Evolutionary conservation across 176 grass and related monocot genomes (phyloP).

Genomic region (Coix lacrymajobi): DNA sequence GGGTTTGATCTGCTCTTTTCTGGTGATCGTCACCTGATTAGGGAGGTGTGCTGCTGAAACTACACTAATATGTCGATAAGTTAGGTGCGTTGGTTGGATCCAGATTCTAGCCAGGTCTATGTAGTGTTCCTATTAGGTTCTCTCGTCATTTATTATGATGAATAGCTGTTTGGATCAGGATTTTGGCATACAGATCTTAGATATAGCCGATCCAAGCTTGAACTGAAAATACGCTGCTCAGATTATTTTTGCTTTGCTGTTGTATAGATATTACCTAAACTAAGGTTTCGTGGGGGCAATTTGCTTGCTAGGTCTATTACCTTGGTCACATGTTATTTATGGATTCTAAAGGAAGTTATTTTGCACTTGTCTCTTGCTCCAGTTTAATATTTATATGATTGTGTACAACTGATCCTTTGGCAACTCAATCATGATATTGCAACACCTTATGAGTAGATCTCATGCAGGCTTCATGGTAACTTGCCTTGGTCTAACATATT

Average conservation of each 20-base stretch:
- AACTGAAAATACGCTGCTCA: neutral
- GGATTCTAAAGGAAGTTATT: neutral
- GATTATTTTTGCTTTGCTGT: neutral
- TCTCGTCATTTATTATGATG: neutral
- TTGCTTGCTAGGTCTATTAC: neutral
- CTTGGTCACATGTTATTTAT: neutral
- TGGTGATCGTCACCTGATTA: neutral
- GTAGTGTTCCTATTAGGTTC: neutral
- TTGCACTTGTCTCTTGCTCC: neutral
- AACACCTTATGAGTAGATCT: neutral
- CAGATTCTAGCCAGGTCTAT: neutral
- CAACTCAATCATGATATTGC: neutral
- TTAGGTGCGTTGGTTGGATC: slow-evolving; percentile 1
- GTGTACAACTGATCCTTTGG: neutral
- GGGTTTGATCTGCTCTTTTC: neutral
- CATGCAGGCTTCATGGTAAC: neutral
- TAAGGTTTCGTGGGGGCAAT: neutral
- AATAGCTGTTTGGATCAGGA: neutral
- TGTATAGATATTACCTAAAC: neutral
- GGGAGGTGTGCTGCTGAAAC: neutral
- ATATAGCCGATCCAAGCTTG: neutral
- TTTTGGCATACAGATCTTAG: slow-evolving; percentile 8
- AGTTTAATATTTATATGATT: neutral
- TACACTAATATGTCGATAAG: neutral
- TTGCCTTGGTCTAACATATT: neutral